Evolutionary conservation across 352 stramenopile genomes (phyloP).

Genomic region (Globisporangium barbulae): DNA sequence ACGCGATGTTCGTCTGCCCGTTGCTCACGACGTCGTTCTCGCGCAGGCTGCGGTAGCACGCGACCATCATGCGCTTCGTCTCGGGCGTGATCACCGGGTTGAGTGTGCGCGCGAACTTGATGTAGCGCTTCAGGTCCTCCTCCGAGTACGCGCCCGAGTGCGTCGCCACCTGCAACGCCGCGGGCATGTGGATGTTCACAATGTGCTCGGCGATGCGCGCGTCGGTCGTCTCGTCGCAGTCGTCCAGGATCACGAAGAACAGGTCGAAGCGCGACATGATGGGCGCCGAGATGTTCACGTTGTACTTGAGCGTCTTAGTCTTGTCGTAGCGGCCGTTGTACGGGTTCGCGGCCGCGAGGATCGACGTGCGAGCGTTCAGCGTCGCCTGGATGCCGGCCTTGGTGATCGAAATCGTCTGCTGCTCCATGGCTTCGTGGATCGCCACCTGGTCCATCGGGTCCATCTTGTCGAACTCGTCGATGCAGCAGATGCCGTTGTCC

Average conservation of each 20-base stretch:
- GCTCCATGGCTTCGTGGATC: slow-evolving; percentile 99
- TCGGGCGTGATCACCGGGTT: slow-evolving; percentile 69
- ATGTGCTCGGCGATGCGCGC: slow-evolving; percentile 97
- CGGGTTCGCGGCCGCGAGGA: slow-evolving; percentile 99
- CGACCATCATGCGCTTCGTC: slow-evolving; percentile 92
- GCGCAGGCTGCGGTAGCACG: slow-evolving; percentile 97
- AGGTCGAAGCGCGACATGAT: slow-evolving; percentile 99
- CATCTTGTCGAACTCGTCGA: slow-evolving; percentile 99
- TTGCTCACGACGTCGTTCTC: slow-evolving; percentile 94
- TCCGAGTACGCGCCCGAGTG: slow-evolving; percentile 50
- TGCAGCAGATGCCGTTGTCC: slow-evolving; percentile 98
- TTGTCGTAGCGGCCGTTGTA: slow-evolving; percentile 94
- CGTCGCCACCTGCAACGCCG: slow-evolving; percentile 36
- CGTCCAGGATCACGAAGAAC: slow-evolving; percentile 99
- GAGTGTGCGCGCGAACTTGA: slow-evolving; percentile 85
- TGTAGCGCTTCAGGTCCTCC: slow-evolving; percentile 94
- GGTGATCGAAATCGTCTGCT: slow-evolving; percentile 98
- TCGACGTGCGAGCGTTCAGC: slow-evolving; percentile 98
- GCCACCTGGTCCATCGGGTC: slow-evolving; percentile 96
- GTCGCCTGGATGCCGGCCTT: slow-evolving; percentile 99
- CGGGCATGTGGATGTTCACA: slow-evolving; percentile 93
- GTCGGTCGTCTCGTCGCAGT: slow-evolving; percentile 95
- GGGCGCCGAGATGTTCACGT: slow-evolving; percentile 91
- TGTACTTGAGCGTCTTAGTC: slow-evolving; percentile 89
- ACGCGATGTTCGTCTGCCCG: slow-evolving; percentile 94